Base-by-base conservation (phyloP, 495 filamentous ascomycete species). In the Xylaria acuta region DNA sequence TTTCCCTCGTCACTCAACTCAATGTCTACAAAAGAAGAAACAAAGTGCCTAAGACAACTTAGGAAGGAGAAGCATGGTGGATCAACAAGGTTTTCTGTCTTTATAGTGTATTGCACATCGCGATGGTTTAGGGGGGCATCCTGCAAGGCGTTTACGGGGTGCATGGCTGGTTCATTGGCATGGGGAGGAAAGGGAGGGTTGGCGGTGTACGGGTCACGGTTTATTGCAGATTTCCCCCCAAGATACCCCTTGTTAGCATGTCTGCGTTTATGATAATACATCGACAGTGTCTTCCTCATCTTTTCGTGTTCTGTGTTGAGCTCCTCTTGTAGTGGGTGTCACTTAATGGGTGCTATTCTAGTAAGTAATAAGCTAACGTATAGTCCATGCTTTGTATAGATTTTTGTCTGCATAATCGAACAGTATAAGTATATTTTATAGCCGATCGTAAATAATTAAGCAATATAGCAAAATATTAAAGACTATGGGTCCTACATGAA, bases 171-270 rank as follows among this genome's bases (percentile, higher is more conserved):
- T 41, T 58, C 7, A 20, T 27, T 12, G 16, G 56, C 38, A 63
- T 25, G 58, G 58, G n/a, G 2, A 30, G 4, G 27, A 4, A n/a
- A 60, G 2, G 40, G n/a, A 38, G 32, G 36, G 25, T 25, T 45
- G 49, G n/a, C 32, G 5, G 65, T 32, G 54, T 41, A 32, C 53
- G 25, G 51, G 47, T 11, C 43, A 47, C 32, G 54, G 54, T 38
- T 56, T 18, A 49, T 59, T 41, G 41, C 41, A 22, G 64, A 69
- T 56, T 73, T 72, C 40, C 51, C 51, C n/a, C n/a, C n/a, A 56
- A 69, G 71, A 73, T 73, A 73, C 71, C 71, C 71, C 32, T 18
- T 22, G 9, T 62, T 18, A 18, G 43, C 45, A 18, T 69, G 32
- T 34, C 20, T 49, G 12, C 16, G 27, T 38, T 60, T 60, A 14